Evolutionary conservation across 2,329 filamentous ascomycete genomes (phyloP).

Genomic region (Colletotrichum noveboracense): DNA sequence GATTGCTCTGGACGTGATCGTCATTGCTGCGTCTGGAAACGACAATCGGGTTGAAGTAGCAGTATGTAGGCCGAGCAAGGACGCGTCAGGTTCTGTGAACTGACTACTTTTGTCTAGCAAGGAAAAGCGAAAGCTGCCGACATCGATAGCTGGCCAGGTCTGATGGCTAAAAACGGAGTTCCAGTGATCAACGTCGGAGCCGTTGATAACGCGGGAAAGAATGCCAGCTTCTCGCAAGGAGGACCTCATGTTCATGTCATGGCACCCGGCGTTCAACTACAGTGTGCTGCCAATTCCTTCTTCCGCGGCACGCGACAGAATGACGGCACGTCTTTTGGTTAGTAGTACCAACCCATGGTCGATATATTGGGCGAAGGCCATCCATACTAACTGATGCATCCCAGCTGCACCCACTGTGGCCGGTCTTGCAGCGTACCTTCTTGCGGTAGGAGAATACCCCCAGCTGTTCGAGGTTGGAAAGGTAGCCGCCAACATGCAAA

Average conservation of each 20-base stretch:
- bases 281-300: neutral
- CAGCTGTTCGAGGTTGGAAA: neutral
- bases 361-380: neutral
- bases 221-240: neutral
- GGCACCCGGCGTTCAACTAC: neutral
- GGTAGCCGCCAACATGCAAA: neutral
- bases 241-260: neutral
- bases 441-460: neutral
- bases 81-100: neutral
- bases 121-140: neutral
- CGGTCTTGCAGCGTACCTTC: neutral
- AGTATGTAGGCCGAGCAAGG: neutral
- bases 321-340: neutral
- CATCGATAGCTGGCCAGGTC: neutral
- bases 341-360: neutral
- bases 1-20: neutral
- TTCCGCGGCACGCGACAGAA: neutral
- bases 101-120: neutral
- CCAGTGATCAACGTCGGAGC: neutral
- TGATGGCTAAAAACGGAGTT: neutral
- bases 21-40: neutral
- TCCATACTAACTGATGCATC: neutral
- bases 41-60: neutral
- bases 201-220: neutral
- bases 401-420: neutral